Conservation (phyloP, 2,329 filamentous ascomycete species). For the Aspergillus phoenicis region DNA sequence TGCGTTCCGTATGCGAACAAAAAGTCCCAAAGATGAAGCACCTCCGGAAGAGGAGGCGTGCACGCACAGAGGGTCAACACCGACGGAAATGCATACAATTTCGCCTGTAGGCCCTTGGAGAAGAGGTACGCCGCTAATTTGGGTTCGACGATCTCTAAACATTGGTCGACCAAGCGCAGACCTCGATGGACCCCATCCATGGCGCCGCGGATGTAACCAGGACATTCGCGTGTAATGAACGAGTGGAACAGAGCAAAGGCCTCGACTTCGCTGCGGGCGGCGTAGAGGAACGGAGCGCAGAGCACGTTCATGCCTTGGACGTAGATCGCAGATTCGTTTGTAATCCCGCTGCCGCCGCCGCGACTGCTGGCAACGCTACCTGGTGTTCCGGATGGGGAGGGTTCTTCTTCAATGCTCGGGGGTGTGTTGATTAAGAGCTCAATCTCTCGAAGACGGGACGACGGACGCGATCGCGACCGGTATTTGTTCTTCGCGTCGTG, state of each 20-base stretch:
- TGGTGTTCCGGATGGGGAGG: slow-evolving; percentile 43
- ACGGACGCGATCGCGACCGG: slow-evolving; percentile 43
- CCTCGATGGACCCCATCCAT: slow-evolving; percentile 98
- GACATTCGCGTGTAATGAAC: slow-evolving; percentile 83
- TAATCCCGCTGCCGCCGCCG: slow-evolving; percentile 28
- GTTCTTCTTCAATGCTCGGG: slow-evolving; percentile 40
- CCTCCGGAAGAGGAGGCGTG: slow-evolving; percentile 91
- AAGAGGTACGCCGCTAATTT: slow-evolving; percentile 83
- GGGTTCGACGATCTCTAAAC: slow-evolving; percentile 86
- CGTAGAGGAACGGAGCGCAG: slow-evolving; percentile 92
- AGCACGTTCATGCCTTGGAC: slow-evolving; percentile 99
- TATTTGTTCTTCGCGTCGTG: slow-evolving; percentile 73
- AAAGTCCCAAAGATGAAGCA: slow-evolving; percentile 94
- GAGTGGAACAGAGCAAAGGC: slow-evolving; percentile 89
- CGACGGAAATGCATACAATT: slow-evolving; percentile 94
- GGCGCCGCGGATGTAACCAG: slow-evolving; percentile 89
- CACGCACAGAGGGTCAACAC: slow-evolving; percentile 94
- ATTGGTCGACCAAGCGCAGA: slow-evolving; percentile 85
- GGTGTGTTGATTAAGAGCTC: slow-evolving; percentile 44
- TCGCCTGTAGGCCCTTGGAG: slow-evolving; percentile 83
- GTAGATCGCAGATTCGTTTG: slow-evolving; percentile 77
- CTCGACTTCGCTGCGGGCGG: slow-evolving; percentile 89
- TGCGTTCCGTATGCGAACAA: slow-evolving; percentile 94
- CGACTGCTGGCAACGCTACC: slow-evolving; percentile 22
- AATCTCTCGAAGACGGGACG: slow-evolving; percentile 52